These are phyloP conservation scores for Kwoniella dendrophila DNA, from an alignment of 768 basidiomycete genomes.

Conservation along the genomic window DNA sequence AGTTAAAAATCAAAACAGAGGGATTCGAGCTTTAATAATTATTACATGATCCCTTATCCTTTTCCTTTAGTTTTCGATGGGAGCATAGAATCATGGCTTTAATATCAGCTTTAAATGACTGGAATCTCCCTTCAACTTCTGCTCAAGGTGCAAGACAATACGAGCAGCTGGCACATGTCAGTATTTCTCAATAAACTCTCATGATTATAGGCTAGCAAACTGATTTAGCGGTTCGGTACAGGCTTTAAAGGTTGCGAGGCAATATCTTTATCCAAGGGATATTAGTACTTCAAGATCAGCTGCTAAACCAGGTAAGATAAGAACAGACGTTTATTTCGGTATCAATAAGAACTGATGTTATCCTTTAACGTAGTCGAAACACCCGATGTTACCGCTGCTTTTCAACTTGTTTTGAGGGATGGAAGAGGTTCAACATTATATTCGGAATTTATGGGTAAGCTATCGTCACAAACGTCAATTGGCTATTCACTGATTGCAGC, in stretches of 20 bases:
- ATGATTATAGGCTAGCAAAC: neutral
- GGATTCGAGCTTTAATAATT: too few relatives aligned
- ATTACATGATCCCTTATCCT: too few relatives aligned
- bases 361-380: slow-evolving; percentile 35
- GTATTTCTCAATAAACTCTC: neutral
- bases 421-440: slow-evolving; percentile 22
- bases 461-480: neutral
- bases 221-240: neutral
- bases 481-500: neutral
- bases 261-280: slow-evolving; percentile 36
- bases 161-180: slow-evolving; percentile 33
- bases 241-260: slow-evolving; percentile 27
- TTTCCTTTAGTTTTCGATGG: too few relatives aligned
- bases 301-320: slow-evolving; percentile 26
- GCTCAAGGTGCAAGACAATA: slow-evolving; percentile 36
- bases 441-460: slow-evolving; percentile 41
- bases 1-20: too few relatives aligned
- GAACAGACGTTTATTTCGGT: neutral
- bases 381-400: slow-evolving; percentile 30
- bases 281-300: slow-evolving; percentile 22
- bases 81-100: slow-evolving; percentile 37
- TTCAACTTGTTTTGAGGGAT: slow-evolving; percentile 17
- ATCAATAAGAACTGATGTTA: neutral
- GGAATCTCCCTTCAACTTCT: slow-evolving; percentile 42
- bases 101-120: slow-evolving; percentile 31